Evolutionary conservation across 345 rosid species (phyloP).

Genomic region (Arabis hirsuta): DNA sequence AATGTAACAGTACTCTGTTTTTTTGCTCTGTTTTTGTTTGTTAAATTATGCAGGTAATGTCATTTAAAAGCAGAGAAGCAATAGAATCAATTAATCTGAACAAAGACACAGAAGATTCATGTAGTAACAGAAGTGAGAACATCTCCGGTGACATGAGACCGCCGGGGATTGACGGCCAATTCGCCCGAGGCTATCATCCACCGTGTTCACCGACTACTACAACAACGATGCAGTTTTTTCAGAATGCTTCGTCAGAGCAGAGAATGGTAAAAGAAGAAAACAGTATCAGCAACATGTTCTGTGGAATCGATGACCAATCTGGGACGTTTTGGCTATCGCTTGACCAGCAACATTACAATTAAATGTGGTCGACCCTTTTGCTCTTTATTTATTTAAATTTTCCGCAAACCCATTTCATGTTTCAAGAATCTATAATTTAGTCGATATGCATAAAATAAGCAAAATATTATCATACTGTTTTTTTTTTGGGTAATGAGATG

Average conservation of each 20-base stretch:
- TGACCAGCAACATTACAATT: constrained; percentile 79
- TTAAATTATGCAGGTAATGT: constrained; percentile 57
- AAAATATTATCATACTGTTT: neutral
- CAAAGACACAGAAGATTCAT: constrained; percentile 89
- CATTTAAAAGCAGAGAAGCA: constrained; percentile 79
- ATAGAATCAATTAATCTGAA: constrained; percentile 82
- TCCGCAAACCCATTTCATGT: constrained; percentile 18
- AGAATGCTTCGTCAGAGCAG: constrained; percentile 52
- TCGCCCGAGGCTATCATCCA: constrained; percentile 42
- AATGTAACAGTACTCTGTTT: no score
- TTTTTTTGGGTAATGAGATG: constrained; percentile 3
- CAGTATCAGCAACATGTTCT: constrained; percentile 81
- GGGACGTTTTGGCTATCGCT: constrained; percentile 91
- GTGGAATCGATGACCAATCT: constrained; percentile 81
- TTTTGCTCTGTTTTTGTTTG: neutral
- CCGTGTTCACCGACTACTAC: constrained; percentile 39
- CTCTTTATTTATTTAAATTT: neutral
- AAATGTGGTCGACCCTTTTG: constrained; percentile 12
- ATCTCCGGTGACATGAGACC: constrained; percentile 71
- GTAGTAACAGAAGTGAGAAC: constrained; percentile 88
- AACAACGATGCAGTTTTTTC: constrained; percentile 54
- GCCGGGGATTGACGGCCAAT: constrained; percentile 59
- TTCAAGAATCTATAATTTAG: constrained; percentile 23
- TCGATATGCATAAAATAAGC: constrained; percentile 29
- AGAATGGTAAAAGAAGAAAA: constrained; percentile 79